phyloP scores from a whole-genome alignment of 257 asterid genomes.

The Buddleja alternifolia region DNA sequence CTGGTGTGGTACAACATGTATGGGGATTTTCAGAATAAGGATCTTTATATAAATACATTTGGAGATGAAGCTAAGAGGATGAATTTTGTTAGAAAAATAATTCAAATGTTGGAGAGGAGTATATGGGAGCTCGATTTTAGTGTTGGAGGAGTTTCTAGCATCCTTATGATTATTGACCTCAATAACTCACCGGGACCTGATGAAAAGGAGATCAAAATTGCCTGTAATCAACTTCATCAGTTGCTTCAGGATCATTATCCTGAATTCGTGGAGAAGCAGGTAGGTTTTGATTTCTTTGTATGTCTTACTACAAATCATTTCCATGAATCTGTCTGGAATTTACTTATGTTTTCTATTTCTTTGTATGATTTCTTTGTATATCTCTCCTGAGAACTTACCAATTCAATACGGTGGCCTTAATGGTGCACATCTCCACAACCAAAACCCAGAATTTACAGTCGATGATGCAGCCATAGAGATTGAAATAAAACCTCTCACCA shows the following conservation, averaged over 20 bases:
- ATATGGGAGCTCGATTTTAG: conserved; percentile 22
- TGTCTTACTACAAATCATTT: no score
- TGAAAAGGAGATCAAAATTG: conserved; percentile 14
- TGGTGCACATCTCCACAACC: not conserved
- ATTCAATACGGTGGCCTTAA: conserved; percentile 20
- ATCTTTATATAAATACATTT: conserved; percentile 5
- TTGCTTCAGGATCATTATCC: conserved; percentile 29
- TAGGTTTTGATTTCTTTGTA: no score
- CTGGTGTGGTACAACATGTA: conserved; percentile 25
- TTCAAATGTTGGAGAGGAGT: conserved; percentile 23
- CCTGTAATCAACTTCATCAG: conserved; percentile 11
- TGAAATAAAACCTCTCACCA: conserved; percentile 13
- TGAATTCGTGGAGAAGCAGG: conserved; percentile 28
- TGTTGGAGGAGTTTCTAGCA: conserved; percentile 5
- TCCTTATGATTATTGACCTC: conserved; percentile 19
- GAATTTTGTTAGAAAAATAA: conserved; percentile 13
- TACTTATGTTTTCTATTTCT: no score
- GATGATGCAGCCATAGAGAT: conserved; percentile 19
- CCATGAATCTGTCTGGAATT: no score
- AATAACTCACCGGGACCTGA: conserved; percentile 26
- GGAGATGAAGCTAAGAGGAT: conserved; percentile 14
- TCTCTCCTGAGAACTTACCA: conserved; percentile 9
- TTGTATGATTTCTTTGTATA: no score
- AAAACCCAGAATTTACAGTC: not conserved
- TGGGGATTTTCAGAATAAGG: conserved; percentile 29